Base-by-base conservation (phyloP, 768 basidiomycete genomes). In the Tylopilus balloui region DNA sequence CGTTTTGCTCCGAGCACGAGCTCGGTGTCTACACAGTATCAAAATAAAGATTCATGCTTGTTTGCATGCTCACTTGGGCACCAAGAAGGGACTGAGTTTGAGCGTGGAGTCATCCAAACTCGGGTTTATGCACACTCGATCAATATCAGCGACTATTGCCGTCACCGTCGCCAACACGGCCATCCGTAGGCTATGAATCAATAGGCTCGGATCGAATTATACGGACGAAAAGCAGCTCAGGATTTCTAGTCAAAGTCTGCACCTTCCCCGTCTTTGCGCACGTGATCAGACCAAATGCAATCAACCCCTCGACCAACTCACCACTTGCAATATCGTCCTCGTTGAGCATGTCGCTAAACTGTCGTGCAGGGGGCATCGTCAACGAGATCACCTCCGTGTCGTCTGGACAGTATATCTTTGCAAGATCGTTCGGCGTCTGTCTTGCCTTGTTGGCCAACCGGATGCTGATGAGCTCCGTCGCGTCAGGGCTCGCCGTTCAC, bases 361-460 rank as follows among this genome's bases (percentile, higher is more conserved):
- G n/a, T 37, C 62, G 56, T 13, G 23, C 40, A 32, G 64, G 56
- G 19, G 61, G 56, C 7, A 39, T 54, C 34, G 62, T 58, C 49
- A 61, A 47, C 12, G 54, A 52, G 13, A 23, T 41, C 38, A 65
- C 54, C 12, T 47, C 41, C 2, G 19, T 48, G 47, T 65, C 63
- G 1, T 40, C 14, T 24, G 53, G 52, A 24, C 39, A 65, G 35
- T 56, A 57, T 9, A 65, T 65, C 8, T 41, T 39, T 5, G 57
- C 48, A 11, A 65, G 54, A 11, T 34, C 55, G 13, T 60, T 61
- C 17, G 63, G 63, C 23, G 63, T 64, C 29, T 66, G 63, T 20
- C 60, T 31, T 0, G 62, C 61, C 51, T 56, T 65, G 51, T 65
- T 65, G 9, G 37, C 51, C 52, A 57, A 35, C 27, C 59, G 53